A percentile compares a stretch with the other conserved stretches of the same genome.
phyloP scores from a whole-genome alignment of 2,329 filamentous ascomycete species.

The Epichloe glyceriae region DNA sequence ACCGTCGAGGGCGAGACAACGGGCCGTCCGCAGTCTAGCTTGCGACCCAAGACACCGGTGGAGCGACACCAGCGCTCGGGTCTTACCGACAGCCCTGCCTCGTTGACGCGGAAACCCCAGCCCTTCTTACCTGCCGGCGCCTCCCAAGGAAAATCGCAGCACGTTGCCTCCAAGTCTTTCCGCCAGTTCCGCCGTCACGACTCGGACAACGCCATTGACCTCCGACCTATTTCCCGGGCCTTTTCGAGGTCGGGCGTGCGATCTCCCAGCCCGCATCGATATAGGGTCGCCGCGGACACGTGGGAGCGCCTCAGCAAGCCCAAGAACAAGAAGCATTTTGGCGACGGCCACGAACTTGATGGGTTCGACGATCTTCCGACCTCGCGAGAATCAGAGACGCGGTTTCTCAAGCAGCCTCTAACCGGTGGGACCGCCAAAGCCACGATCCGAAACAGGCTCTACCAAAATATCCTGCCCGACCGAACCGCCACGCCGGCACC shows the following conservation, averaged over 20 bases:
- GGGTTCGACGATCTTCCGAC: constrained; percentile 91
- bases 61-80: constrained; percentile 42
- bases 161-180: constrained; percentile 57
- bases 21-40: constrained; percentile 34
- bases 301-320: constrained; percentile 64
- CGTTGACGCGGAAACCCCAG: constrained; percentile 44
- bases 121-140: constrained; percentile 73
- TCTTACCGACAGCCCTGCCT: constrained; percentile 34
- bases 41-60: constrained; percentile 59
- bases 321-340: constrained; percentile 47
- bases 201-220: constrained; percentile 55
- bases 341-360: constrained; percentile 85
- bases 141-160: constrained; percentile 63
- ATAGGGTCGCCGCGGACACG: constrained; percentile 31
- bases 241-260: constrained; percentile 45
- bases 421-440: constrained; percentile 55
- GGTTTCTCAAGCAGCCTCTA: constrained; percentile 65
- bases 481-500: constrained; percentile 40
- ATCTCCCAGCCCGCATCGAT: constrained; percentile 46
- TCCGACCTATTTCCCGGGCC: constrained; percentile 43
- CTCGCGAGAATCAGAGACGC: constrained; percentile 67
- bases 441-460: constrained; percentile 40
- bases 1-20: constrained; percentile 42
- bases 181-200: constrained; percentile 69
- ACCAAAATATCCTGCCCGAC: constrained; percentile 42